Percentiles rank a stretch among this genome's conserved stretches.
Evolutionary conservation across 192 early-diverging fungal species (phyloP).

Genomic region (Backusella psychrophila): DNA sequence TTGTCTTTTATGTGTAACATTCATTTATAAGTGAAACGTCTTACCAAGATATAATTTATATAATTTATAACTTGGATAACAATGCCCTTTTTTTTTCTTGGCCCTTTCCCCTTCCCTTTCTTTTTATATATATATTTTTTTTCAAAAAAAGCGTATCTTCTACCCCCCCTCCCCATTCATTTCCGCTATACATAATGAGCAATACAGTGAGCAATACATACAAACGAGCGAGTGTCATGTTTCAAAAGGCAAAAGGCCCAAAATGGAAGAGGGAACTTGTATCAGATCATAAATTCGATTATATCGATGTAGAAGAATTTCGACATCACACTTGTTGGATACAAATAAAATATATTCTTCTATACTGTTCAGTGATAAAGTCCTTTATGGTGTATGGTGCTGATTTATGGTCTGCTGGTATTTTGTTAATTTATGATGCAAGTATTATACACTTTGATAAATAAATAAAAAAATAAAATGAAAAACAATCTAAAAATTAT

Average conservation of each 20-base stretch:
- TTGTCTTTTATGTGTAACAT: background rate
- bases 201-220: background rate
- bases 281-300: conserved; percentile 87
- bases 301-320: conserved; percentile 81
- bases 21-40: conserved; percentile 5
- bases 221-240: conserved; percentile 4
- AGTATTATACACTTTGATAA: background rate
- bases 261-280: conserved; percentile 80
- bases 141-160: background rate
- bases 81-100: background rate
- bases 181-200: background rate
- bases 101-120: background rate
- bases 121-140: background rate
- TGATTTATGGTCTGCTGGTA: conserved; percentile 73
- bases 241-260: conserved; percentile 39
- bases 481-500: background rate
- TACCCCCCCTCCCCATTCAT: background rate
- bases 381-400: conserved; percentile 76
- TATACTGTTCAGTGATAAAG: conserved; percentile 68
- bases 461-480: background rate
- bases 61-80: background rate
- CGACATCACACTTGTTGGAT: conserved; percentile 37
- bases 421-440: conserved; percentile 51
- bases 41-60: conserved; percentile 1
- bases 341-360: conserved; percentile 49